phyloP scores from a whole-genome alignment of 805 yeast genomes.

The Ogataea nakhonphanomensis region DNA sequence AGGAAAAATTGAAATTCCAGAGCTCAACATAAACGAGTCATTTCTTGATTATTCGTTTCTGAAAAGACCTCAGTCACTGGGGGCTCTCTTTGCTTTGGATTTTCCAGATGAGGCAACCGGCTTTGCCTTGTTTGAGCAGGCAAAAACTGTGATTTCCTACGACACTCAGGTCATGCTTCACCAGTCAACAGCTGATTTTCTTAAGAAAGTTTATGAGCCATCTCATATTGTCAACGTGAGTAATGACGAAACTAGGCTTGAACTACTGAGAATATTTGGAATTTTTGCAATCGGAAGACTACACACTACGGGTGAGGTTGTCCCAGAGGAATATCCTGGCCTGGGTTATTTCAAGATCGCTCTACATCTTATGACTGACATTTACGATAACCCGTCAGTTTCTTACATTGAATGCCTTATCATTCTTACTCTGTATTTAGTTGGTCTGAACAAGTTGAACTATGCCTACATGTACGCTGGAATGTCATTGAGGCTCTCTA shows the following conservation, averaged over 20 bases:
- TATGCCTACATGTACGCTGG: constrained; percentile 6
- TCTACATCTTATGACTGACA: neutral
- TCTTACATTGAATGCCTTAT: constrained; percentile 5
- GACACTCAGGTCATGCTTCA: constrained; percentile 10
- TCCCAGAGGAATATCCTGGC: constrained; percentile 8
- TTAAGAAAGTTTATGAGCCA: constrained; percentile 1
- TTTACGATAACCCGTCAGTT: constrained; percentile 2
- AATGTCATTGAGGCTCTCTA: constrained; percentile 1
- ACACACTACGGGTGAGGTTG: constrained; percentile 7
- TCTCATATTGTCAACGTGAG: neutral
- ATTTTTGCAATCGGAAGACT: constrained; percentile 9
- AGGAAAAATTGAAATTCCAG: too few species aligned
- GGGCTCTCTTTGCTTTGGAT: neutral
- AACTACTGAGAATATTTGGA: constrained; percentile 3
- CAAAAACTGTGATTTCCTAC: constrained; percentile 3
- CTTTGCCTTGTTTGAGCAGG: constrained; percentile 2
- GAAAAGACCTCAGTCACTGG: neutral
- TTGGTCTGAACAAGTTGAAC: constrained; percentile 5
- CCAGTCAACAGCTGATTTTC: constrained; percentile 1
- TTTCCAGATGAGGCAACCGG: constrained; percentile 4
- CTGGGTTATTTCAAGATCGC: constrained; percentile 2
- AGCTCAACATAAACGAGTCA: constrained; percentile 7
- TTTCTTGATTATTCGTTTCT: constrained; percentile 8
- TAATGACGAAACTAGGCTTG: neutral
- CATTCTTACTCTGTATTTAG: constrained; percentile 3